These are phyloP conservation scores for Nadsonia fulvescens DNA, from an alignment of 805 yeast genomes.

Conservation along the genomic window DNA sequence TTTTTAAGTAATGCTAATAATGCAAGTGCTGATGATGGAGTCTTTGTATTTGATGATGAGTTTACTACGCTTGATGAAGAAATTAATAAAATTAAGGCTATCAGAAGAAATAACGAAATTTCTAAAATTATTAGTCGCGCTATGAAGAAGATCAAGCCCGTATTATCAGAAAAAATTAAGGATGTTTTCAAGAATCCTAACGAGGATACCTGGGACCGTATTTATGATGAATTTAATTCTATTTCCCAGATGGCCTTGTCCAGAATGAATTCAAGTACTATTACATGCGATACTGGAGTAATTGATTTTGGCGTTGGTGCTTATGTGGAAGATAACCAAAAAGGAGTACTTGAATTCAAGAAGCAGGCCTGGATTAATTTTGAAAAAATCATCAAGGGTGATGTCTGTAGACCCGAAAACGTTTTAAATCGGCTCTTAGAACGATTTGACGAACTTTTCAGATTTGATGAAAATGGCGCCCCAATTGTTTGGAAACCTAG, in stretches of 20 bases:
- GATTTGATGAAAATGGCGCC: constrained; percentile 65
- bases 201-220: constrained; percentile 41
- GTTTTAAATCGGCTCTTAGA: constrained; percentile 53
- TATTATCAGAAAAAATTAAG: constrained; percentile 25
- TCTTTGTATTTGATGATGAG: constrained; percentile 15
- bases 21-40: no score
- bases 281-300: constrained; percentile 10
- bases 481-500: constrained; percentile 70
- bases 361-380: constrained; percentile 49
- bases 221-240: constrained; percentile 26
- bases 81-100: constrained; percentile 18
- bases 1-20: no score
- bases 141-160: constrained; percentile 9
- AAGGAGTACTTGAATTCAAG: constrained; percentile 27
- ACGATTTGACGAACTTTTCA: constrained; percentile 62
- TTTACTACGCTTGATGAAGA: constrained; percentile 16
- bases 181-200: constrained; percentile 32
- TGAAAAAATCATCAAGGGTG: constrained; percentile 37
- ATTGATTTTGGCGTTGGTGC: constrained; percentile 55
- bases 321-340: constrained; percentile 23
- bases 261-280: constrained; percentile 11
- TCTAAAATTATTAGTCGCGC: constrained; percentile 22
- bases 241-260: constrained; percentile 18
- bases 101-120: constrained; percentile 23
- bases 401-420: constrained; percentile 46